Evolutionary conservation across 2,329 filamentous ascomycete genomes (phyloP).

Genomic region (Aspergillus luchuensis): DNA sequence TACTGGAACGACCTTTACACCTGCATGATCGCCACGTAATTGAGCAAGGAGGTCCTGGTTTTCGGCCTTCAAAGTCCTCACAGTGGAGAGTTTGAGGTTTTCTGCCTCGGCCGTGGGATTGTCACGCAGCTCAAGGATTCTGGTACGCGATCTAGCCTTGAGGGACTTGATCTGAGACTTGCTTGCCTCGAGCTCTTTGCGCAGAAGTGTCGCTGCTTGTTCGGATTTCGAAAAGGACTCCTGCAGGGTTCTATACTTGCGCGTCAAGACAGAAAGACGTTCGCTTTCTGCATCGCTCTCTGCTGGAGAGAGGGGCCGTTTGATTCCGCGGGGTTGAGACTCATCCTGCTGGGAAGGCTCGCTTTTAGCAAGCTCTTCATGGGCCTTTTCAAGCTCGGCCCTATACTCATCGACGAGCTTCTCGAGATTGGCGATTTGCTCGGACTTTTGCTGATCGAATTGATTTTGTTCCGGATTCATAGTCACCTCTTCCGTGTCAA

Average conservation of each 20-base stretch:
- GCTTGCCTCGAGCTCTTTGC: constrained; percentile 72
- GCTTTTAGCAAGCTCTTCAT: constrained; percentile 69
- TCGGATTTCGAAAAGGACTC: constrained; percentile 71
- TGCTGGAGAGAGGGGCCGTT: constrained; percentile 64
- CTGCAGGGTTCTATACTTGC: constrained; percentile 85
- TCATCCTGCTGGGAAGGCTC: constrained; percentile 54
- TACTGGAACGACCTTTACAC: constrained; percentile 68
- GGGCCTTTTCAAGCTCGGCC: constrained; percentile 71
- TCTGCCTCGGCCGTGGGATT: constrained; percentile 89
- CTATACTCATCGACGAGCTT: constrained; percentile 86
- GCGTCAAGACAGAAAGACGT: constrained; percentile 77
- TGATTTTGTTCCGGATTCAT: constrained; percentile 70
- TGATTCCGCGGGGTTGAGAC: constrained; percentile 54
- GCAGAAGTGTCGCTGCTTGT: constrained; percentile 68
- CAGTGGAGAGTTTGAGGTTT: constrained; percentile 77
- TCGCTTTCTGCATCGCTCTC: constrained; percentile 61
- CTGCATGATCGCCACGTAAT: constrained; percentile 55
- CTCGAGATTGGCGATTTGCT: constrained; percentile 79
- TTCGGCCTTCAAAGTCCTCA: constrained; percentile 76
- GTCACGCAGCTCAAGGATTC: constrained; percentile 81
- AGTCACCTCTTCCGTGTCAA: constrained; percentile 84
- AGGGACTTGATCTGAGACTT: constrained; percentile 71
- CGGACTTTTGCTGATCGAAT: constrained; percentile 72
- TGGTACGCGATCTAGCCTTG: constrained; percentile 70
- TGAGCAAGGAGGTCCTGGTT: constrained; percentile 80